These are phyloP conservation scores for Yarrowia sp. DNA, from an alignment of 805 yeast genomes.

Conservation along the genomic window DNA sequence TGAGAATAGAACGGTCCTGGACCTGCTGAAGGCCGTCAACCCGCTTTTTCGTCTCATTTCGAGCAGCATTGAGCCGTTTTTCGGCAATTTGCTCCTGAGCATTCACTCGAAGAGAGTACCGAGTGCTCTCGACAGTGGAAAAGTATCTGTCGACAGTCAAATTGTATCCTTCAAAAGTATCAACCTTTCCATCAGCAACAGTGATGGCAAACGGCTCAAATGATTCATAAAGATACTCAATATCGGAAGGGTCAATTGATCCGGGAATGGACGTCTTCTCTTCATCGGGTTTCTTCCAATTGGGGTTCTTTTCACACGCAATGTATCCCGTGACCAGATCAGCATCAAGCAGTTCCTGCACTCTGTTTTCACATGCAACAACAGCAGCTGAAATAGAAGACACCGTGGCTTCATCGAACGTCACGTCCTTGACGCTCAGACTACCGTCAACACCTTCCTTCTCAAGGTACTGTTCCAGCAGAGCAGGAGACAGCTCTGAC, in stretches of 20 bases:
- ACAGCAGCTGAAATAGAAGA: conserved; percentile 46
- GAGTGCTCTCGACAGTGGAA: conserved; percentile 80
- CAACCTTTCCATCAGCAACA: conserved; percentile 32
- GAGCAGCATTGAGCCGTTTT: conserved; percentile 71
- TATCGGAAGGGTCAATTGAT: conserved; percentile 31
- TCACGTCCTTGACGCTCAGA: conserved; percentile 38
- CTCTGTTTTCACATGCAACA: conserved; percentile 47
- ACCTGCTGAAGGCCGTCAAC: conserved; percentile 62
- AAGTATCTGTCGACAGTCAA: conserved; percentile 79
- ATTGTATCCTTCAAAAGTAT: conserved; percentile 63
- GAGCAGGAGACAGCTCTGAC: conserved; percentile 74
- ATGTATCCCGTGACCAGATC: conserved; percentile 57
- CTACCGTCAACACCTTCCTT: conserved; percentile 50
- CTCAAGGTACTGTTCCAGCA: conserved; percentile 59
- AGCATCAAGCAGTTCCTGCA: conserved; percentile 40
- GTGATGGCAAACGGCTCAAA: conserved; percentile 68
- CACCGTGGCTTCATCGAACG: conserved; percentile 32
- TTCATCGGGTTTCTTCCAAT: conserved; percentile 45
- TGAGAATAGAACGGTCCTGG: conserved; percentile 60
- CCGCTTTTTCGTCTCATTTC: conserved; percentile 66
- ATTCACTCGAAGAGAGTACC: conserved; percentile 69
- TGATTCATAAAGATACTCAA: conserved; percentile 57
- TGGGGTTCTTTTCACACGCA: conserved; percentile 57
- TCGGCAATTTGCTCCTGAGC: conserved; percentile 74
- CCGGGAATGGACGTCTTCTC: not conserved